Percentiles rank a stretch among this genome's conserved stretches.
Conservation (phyloP, 148 eudicot genomes). For the Camellia japonica region DNA sequence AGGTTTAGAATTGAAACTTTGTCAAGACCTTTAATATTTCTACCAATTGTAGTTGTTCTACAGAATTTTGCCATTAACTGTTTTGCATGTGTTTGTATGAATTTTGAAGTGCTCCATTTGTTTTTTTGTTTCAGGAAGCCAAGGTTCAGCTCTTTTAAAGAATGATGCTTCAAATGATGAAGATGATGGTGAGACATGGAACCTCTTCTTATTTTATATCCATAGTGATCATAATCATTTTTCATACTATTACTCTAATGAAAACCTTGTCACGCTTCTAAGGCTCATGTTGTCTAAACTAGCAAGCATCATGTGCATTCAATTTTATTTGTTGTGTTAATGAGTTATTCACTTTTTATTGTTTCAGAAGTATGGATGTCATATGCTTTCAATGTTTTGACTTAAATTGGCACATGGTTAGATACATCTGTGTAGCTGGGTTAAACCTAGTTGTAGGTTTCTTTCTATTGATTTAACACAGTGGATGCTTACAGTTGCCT, state of each 20-base stretch:
- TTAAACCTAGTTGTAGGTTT: neutral
- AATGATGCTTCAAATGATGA: slow-evolving; percentile 48
- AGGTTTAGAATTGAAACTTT: neutral
- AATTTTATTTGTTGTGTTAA: neutral
- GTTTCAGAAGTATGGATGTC: neutral
- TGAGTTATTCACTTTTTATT: neutral
- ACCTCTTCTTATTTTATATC: neutral
- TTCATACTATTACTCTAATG: neutral
- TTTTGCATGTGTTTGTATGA: neutral
- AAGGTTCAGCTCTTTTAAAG: slow-evolving; percentile 38
- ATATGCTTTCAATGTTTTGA: neutral
- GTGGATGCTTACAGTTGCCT: neutral
- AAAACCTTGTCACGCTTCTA: neutral
- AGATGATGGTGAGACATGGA: slow-evolving; percentile 62
- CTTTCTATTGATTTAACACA: neutral
- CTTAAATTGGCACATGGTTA: no score
- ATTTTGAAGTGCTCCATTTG: neutral
- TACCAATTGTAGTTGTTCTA: neutral
- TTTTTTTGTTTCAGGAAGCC: slow-evolving; percentile 54
- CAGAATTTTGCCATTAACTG: neutral
- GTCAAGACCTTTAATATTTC: neutral
- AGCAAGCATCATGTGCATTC: neutral
- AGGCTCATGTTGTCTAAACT: neutral
- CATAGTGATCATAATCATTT: neutral
- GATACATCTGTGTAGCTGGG: no score